Conservation (phyloP, 2,329 filamentous ascomycete species). For the Colletotrichum melonis region DNA sequence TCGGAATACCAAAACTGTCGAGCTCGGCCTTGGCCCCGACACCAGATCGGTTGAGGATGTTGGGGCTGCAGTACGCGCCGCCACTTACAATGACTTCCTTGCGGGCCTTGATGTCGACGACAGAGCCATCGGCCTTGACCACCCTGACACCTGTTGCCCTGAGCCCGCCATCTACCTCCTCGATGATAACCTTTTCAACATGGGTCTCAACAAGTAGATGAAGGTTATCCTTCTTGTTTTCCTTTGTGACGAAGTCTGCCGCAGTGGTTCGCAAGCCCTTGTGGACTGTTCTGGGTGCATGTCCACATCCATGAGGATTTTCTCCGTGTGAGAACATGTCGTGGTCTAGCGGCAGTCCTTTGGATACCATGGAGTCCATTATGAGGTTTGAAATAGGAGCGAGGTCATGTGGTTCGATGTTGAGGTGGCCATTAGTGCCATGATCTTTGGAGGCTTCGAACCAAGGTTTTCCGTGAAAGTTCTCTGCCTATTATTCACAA, state of each 20-base stretch:
- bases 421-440: slow-evolving; percentile 62
- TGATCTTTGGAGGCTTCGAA: slow-evolving; percentile 62
- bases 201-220: slow-evolving; percentile 58
- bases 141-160: slow-evolving; percentile 56
- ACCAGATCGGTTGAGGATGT: slow-evolving; percentile 63
- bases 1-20: slow-evolving; percentile 53
- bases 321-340: slow-evolving; percentile 69
- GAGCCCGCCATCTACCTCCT: slow-evolving; percentile 43
- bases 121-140: slow-evolving; percentile 52
- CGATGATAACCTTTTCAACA: slow-evolving; percentile 64
- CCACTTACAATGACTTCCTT: slow-evolving; percentile 55
- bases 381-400: slow-evolving; percentile 68
- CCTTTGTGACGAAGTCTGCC: slow-evolving; percentile 62
- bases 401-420: slow-evolving; percentile 68
- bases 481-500: slow-evolving; percentile 56
- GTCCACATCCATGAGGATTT: slow-evolving; percentile 65
- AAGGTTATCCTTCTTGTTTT: slow-evolving; percentile 54
- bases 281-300: slow-evolving; percentile 63
- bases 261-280: slow-evolving; percentile 63
- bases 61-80: slow-evolving; percentile 63
- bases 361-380: slow-evolving; percentile 64
- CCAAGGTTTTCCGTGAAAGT: slow-evolving; percentile 68
- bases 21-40: slow-evolving; percentile 58
- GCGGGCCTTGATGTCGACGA: slow-evolving; percentile 48
- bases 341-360: slow-evolving; percentile 64